Evolutionary conservation across 2,329 filamentous ascomycete genomes (phyloP), one percentile per base, ranked within the genome.

Genomic region (Pseudogymnoascus sp.): DNA sequence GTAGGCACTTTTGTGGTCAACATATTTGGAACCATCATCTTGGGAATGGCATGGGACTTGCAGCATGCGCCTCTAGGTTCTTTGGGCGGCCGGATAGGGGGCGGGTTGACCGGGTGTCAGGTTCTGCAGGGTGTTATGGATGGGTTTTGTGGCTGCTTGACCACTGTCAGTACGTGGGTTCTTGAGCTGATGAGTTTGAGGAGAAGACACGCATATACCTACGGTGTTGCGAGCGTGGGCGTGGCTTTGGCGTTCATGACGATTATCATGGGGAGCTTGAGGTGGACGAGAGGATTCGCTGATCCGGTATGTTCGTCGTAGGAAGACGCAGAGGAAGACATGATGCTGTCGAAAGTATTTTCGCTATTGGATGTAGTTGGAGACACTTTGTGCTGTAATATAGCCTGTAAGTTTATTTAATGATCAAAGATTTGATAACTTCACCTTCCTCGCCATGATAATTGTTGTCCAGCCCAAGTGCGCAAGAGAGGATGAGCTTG

Each of bases 1-100:
- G 74, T 97, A 0, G 93, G 93, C 2, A 97, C 93, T 0, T 96
- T 97, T 69, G 76, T 78, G 0, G 91, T 89, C 28, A 97, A 97
- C 70, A 79, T 95, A 4, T 73, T 88, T 12, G 93, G 92, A 4
- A 92, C 90, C 0, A 82, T 82, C 0, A 75, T 96, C 14, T 74
- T 95, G 60, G 92, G 84, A 12, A 86, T 91, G 81, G 83, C 85
- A 31, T 96, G 84, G 78, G 89, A 95, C 70, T 76, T 96, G 60
- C 89, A 91, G 67, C 91, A 91, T 70, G 81, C 80, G 0, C 82
- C 80, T 0, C 66, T 80, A 1, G 28, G 42, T 35, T 21, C 60
- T 53, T 47, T 40, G 23, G 42, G 61, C 11, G 50, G 64, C 1
- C 18, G n/a, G 14, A 53, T 64, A 56, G 64, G 60, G 5, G 78